Percentiles rank a stretch among this genome's conserved stretches.
phyloP scores from a whole-genome alignment of 2,329 filamentous ascomycete genomes.

The Venturia nashicola region DNA sequence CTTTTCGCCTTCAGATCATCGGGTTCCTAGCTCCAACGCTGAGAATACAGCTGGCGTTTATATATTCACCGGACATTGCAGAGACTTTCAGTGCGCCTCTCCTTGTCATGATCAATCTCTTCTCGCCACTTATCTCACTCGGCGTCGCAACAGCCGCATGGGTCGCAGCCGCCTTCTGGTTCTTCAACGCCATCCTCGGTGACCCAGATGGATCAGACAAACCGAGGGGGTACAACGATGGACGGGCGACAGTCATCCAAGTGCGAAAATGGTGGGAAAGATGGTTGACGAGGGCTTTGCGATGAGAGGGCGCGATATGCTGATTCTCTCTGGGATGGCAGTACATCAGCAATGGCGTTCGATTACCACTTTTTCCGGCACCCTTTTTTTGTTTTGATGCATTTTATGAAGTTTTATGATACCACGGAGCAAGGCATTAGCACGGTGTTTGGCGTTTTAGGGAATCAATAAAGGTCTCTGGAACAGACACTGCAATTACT shows the following conservation, averaged over 20 bases:
- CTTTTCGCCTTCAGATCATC: conserved; percentile 38
- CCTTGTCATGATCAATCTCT: conserved; percentile 40
- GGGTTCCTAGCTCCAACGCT: conserved; percentile 41
- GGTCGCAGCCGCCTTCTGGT: conserved; percentile 50
- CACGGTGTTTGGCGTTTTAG: conserved; percentile 1
- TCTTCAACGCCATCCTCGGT: conserved; percentile 47
- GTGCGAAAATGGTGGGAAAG: conserved; percentile 49
- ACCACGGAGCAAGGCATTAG: conserved; percentile 4
- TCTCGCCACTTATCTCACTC: conserved; percentile 44
- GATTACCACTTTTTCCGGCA: background rate
- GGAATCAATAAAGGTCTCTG: background rate
- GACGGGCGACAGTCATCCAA: conserved; percentile 44
- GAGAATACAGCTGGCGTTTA: conserved; percentile 36
- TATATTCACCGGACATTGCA: conserved; percentile 29
- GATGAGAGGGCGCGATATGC: conserved; percentile 8
- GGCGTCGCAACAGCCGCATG: conserved; percentile 44
- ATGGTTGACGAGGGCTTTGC: conserved; percentile 36
- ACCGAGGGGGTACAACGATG: conserved; percentile 43
- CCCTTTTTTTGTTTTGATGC: background rate
- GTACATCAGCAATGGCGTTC: background rate
- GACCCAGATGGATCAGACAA: conserved; percentile 43
- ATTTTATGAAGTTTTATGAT: conserved; percentile 5
- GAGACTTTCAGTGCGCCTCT: conserved; percentile 25
- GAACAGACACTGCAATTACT: background rate
- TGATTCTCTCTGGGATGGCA: background rate